Evolutionary conservation across 257 asterid genomes (phyloP).

Genomic region (Solanum piurae): DNA sequence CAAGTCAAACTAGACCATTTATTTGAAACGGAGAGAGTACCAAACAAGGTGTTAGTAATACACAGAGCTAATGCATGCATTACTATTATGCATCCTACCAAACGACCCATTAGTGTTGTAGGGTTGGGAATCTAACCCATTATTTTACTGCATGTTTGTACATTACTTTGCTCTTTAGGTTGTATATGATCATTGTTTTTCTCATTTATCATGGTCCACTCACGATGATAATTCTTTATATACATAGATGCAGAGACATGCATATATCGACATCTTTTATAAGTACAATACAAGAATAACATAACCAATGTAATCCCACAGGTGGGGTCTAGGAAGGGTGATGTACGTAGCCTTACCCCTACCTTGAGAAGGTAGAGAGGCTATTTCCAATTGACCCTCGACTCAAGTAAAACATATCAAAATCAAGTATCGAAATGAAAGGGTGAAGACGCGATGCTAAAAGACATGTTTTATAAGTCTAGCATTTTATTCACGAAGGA

Average conservation of each 20-base stretch:
- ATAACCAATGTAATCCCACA: background rate
- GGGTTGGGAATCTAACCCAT: background rate
- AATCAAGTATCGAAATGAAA: background rate
- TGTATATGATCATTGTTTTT: background rate
- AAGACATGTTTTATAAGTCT: background rate
- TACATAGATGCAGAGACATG: background rate
- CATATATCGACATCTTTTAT: background rate
- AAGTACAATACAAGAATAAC: background rate
- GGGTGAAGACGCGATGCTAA: background rate
- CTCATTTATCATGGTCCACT: background rate
- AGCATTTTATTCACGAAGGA: background rate
- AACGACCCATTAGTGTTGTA: background rate
- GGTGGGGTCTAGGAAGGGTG: background rate
- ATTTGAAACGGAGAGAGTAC: background rate
- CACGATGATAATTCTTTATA: background rate
- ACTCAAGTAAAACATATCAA: background rate
- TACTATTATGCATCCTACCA: background rate
- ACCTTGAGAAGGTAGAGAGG: background rate
- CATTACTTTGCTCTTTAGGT: background rate
- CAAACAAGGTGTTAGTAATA: background rate
- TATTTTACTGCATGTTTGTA: background rate
- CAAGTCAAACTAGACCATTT: too few relatives aligned
- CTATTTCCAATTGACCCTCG: background rate
- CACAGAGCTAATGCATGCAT: background rate
- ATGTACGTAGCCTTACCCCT: background rate